Evolutionary conservation across 495 filamentous ascomycete species (phyloP).

Genomic region (Stereocaulon alpinum): DNA sequence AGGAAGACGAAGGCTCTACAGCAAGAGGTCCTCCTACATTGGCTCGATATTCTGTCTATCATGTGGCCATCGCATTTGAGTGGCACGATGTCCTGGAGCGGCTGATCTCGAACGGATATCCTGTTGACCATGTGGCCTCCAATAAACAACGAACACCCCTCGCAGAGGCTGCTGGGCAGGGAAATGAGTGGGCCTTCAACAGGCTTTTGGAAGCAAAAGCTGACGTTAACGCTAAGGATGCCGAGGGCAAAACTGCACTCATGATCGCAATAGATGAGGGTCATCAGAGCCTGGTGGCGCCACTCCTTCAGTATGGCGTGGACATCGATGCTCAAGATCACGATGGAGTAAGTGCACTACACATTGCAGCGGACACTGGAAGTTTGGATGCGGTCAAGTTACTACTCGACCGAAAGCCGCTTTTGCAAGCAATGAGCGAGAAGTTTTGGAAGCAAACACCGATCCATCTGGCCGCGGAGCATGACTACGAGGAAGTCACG

Average conservation of each 20-base stretch:
- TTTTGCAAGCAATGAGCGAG: not conserved
- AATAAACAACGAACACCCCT: not conserved
- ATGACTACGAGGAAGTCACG: not conserved
- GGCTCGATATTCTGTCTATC: not conserved
- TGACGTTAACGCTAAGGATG: constrained; percentile 4
- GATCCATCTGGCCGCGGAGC: not conserved
- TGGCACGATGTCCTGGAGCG: not conserved
- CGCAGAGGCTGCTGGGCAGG: not conserved
- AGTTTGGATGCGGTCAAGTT: not conserved
- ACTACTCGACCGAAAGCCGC: not conserved
- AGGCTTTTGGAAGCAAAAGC: constrained; percentile 9
- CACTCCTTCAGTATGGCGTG: not conserved
- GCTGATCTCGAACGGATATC: not conserved
- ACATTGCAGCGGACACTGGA: not conserved
- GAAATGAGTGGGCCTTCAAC: not conserved
- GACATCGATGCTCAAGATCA: constrained; percentile 3
- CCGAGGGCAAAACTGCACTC: constrained; percentile 1
- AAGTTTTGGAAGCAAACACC: not conserved
- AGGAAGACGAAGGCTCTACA: not conserved
- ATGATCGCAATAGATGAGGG: not conserved
- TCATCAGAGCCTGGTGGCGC: not conserved
- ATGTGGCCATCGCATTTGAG: not conserved
- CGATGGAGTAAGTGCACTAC: constrained; percentile 2
- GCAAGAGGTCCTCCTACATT: not conserved
- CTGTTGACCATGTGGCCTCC: not conserved